Evolutionary conservation across 768 basidiomycete species (phyloP), one percentile per base, ranked within the genome.

Genomic region (Agaricus bisporus): DNA sequence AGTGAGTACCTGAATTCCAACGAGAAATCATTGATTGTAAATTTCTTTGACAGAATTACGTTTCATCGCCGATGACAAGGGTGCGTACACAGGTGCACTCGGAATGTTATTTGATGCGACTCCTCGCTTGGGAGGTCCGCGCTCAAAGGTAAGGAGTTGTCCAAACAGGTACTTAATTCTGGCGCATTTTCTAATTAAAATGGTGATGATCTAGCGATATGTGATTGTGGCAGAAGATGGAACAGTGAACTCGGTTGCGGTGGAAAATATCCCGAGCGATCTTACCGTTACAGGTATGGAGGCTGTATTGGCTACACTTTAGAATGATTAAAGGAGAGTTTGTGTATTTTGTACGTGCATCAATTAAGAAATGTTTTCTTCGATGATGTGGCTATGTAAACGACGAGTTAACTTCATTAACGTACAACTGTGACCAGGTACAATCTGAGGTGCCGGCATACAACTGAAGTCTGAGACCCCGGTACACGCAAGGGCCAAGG

Each of bases 11-110:
- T 29, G 28, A 32, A 32, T 17, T 17, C 8, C 17, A n/a, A 28
- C 4, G 7, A 11, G 11, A 14, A 11, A 6, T 17, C 12, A n/a
- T 11, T 11, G 10, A 7, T 12, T 48, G n/a, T 32, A 6, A 32
- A 32, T 17, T 26, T 22, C 22, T 22, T 18, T 35, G 5, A 32
- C 54, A 83, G 81, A 68, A 0, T 71, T 83, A 37, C 78, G 73
- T 39, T 86, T 87, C 68, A 76, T 85, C 48, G 77, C 83, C 9
- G 87, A 88, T 56, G 89, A 92, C 66, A 75, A 76, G 51, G 88
- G 77, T 25, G 67, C 76, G 3, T 77, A 85, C 60, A 70, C 77
- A 10, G 68, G 75, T 18, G 69, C 71, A 6, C 63, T 83, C 43
- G 86, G 86, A 1, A 73, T 86, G 12, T 57, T 80, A 36, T 83